Conservation (phyloP, 805 yeast genomes). For the Metschnikowia baotianmanensis region DNA sequence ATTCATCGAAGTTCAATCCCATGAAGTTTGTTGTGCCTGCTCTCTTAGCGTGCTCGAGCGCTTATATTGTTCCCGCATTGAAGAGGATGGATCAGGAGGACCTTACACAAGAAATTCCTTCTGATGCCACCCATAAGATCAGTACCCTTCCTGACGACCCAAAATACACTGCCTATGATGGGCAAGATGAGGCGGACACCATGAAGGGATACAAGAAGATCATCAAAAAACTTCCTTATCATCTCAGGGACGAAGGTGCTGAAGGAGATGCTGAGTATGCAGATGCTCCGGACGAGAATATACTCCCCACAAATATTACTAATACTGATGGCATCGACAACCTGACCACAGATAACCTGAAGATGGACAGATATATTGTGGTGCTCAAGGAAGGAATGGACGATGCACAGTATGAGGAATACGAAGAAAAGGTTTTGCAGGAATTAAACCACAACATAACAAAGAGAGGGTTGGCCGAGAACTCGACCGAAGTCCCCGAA, state of each 20-base stretch:
- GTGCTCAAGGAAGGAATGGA: slow-evolving; percentile 15
- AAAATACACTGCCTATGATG: no score
- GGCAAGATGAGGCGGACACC: no score
- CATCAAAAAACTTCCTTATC: no score
- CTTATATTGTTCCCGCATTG: slow-evolving; percentile 5
- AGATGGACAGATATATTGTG: slow-evolving; percentile 13
- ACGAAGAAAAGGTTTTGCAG: slow-evolving; percentile 15
- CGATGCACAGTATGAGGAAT: slow-evolving; percentile 9
- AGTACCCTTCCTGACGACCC: no score
- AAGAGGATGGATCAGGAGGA: neutral
- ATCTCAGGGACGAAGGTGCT: no score
- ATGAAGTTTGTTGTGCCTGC: slow-evolving; percentile 1
- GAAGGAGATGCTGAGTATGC: no score
- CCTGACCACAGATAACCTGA: neutral
- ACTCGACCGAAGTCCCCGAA: slow-evolving; percentile 12
- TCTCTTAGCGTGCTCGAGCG: slow-evolving; percentile 6
- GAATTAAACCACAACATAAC: slow-evolving; percentile 6
- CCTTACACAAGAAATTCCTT: neutral
- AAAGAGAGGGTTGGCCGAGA: slow-evolving; percentile 25
- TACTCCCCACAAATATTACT: neutral
- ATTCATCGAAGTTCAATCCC: no score
- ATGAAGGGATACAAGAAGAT: no score
- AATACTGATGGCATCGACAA: neutral
- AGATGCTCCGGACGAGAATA: no score
- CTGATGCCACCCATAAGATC: no score